Evolutionary conservation across 352 stramenopile species (phyloP).

Genomic region (Thraustotheca clavata): DNA sequence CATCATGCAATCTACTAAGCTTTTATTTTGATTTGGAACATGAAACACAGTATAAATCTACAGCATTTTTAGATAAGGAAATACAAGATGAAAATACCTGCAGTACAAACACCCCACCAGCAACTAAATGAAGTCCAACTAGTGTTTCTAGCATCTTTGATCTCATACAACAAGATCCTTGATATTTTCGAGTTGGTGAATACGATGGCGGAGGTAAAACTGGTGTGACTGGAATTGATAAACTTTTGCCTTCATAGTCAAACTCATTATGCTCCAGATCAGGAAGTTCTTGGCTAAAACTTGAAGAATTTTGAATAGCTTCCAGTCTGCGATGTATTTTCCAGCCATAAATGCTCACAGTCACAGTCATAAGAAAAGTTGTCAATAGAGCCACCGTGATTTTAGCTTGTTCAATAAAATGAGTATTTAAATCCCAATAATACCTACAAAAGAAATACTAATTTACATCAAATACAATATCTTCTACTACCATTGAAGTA

Average conservation of each 20-base stretch:
- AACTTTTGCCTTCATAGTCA: background rate
- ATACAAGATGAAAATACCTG: background rate
- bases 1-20: background rate
- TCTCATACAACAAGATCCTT: background rate
- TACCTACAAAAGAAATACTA: background rate
- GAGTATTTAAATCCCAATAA: background rate
- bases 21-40: background rate
- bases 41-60: background rate
- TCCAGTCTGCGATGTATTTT: constrained; percentile 1
- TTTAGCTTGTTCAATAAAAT: background rate
- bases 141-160: constrained; percentile 6
- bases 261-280: background rate
- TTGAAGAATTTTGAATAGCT: background rate
- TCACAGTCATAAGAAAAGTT: background rate
- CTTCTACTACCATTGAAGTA: background rate
- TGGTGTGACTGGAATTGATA: too few relatives aligned
- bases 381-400: background rate
- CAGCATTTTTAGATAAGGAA: background rate
- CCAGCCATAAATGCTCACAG: constrained; percentile 6
- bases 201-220: background rate
- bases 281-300: background rate
- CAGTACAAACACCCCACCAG: background rate
- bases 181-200: background rate
- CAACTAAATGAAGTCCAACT: background rate
- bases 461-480: background rate